Evolutionary conservation across 148 eudicot genomes (phyloP).

Genomic region (Heliosperma pusillum): DNA sequence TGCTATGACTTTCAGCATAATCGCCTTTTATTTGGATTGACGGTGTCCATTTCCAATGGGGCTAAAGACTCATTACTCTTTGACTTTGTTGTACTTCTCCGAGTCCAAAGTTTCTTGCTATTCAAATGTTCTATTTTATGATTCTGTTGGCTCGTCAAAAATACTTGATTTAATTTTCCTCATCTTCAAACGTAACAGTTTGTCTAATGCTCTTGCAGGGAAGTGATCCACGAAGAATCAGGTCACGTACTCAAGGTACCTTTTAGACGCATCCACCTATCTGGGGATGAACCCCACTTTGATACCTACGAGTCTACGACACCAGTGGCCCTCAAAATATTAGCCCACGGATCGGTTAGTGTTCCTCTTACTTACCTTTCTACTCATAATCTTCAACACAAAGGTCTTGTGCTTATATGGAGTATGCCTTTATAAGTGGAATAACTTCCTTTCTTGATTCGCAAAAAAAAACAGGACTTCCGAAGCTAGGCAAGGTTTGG

Average conservation of each 20-base stretch:
- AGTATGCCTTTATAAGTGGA: background rate
- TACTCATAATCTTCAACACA: background rate
- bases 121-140: no score
- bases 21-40: background rate
- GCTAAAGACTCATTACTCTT: no score
- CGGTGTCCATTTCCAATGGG: background rate
- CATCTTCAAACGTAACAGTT: background rate
- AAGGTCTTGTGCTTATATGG: background rate
- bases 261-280: slow-evolving; percentile 78
- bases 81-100: background rate
- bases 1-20: background rate
- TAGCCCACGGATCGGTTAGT: slow-evolving; percentile 65
- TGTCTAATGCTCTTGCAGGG: slow-evolving; percentile 40
- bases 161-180: background rate
- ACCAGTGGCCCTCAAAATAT: slow-evolving; percentile 96
- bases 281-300: slow-evolving; percentile 90
- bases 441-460: background rate
- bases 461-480: slow-evolving; percentile 57
- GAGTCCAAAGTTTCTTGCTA: background rate
- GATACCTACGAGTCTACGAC: slow-evolving; percentile 92
- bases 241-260: slow-evolving; percentile 90
- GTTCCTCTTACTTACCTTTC: background rate
- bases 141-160: background rate
- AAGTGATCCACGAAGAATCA: slow-evolving; percentile 66
- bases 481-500: slow-evolving; percentile 84